phyloP scores from a whole-genome alignment of 2,329 filamentous ascomycete species.

The Nemania diffusa region DNA sequence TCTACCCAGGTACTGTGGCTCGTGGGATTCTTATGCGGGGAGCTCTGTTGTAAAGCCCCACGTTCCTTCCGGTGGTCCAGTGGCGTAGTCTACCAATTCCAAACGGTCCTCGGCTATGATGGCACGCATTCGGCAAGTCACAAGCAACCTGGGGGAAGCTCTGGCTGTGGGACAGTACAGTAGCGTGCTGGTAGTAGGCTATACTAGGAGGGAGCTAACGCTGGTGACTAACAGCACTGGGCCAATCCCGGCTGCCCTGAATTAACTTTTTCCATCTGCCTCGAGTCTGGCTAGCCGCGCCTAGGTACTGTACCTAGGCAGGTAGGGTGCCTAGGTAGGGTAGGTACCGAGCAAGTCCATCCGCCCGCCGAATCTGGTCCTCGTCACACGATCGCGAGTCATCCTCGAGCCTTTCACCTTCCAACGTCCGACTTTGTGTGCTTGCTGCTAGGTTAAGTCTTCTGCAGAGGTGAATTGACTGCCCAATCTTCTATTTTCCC shows the following conservation, averaged over 20 bases:
- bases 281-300: conserved; percentile 8
- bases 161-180: conserved; percentile 1
- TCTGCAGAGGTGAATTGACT: conserved; percentile 14
- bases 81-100: conserved; percentile 18
- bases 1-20: not conserved
- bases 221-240: conserved; percentile 23
- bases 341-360: conserved; percentile 26
- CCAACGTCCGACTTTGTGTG: too few relatives aligned
- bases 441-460: conserved; percentile 8
- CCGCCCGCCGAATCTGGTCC: conserved; percentile 22
- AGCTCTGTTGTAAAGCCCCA: conserved; percentile 2
- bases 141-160: conserved; percentile 21
- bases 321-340: not conserved
- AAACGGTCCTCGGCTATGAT: conserved; percentile 38
- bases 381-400: conserved; percentile 39
- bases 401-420: conserved; percentile 26
- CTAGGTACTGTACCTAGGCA: not conserved
- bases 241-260: conserved; percentile 42
- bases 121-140: conserved; percentile 38
- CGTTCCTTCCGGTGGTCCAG: conserved; percentile 35
- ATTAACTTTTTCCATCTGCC: conserved; percentile 25
- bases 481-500: not conserved
- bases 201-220: conserved; percentile 9
- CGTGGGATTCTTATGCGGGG: conserved; percentile 7
- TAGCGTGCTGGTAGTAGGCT: too few relatives aligned